Evolutionary conservation across 805 yeast species (phyloP), one percentile per base, ranked within the genome.

Genomic region (Sugiyamaella mastotermitis): DNA sequence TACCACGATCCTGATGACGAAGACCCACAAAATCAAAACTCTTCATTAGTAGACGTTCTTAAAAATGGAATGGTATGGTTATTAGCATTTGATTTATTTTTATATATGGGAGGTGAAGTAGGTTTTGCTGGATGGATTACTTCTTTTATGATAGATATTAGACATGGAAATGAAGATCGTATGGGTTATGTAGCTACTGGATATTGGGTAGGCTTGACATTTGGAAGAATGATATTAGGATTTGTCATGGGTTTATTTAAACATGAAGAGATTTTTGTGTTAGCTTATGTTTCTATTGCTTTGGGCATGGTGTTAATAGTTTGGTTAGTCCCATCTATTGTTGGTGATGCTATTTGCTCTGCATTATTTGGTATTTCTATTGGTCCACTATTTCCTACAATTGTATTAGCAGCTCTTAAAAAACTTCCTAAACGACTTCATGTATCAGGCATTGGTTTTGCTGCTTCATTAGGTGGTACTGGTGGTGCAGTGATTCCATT

Each of bases 401-500:
- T 82, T 0, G 76, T 81, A 34, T 71, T 80, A 10, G 70, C 80
- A 5, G 68, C 85, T 1, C 58, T 82, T 30, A 74, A 75, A 38
- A 61, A 75, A 1, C 55, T 85, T 28, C 94, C 94, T 0, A 57
- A 62, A 19, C 69, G 66, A 29, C 59, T 70, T 38, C 81, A 80
- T 35, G 72, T 81, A 6, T 59, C 74, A 10, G 87, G 85, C 1
- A 69, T 84, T 5, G 87, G 94, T 0, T 65, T 81, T 36, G 74
- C 81, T 16, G 77, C 86, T 40, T 86, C 92, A 0, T 54, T 83
- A 43, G 94, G 92, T 4, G 88, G 90, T 3, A 74, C 80, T n/a
- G 94, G 94, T 1, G 82, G 80, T n/a, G 90, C 94, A 0, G 68
- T 74, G 0, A 45, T 83, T 3, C 90, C 94, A 1, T 80, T 76